These are phyloP conservation scores for Poterioochromonas sp. DNA, from an alignment of 352 stramenopile genomes.

Conservation along the genomic window DNA sequence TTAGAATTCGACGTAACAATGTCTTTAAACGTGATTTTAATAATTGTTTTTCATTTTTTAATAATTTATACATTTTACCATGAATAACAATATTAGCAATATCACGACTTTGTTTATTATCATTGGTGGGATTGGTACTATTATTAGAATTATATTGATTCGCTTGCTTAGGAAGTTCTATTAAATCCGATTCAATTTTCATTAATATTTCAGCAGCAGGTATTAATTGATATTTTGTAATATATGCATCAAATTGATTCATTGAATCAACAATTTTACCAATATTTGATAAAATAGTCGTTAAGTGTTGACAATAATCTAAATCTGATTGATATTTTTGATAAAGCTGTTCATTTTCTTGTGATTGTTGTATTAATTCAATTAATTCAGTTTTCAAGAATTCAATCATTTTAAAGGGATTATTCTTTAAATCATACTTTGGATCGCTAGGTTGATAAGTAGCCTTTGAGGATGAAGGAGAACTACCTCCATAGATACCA, in stretches of 20 bases:
- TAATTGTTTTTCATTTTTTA: neutral
- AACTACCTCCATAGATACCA: neutral
- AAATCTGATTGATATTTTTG: neutral
- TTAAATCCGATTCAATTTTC: neutral
- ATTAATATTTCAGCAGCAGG: neutral
- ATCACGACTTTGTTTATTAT: too few relatives aligned
- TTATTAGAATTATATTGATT: too few relatives aligned
- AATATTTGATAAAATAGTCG: neutral
- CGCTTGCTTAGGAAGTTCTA: neutral
- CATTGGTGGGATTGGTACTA: too few relatives aligned
- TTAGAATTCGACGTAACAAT: neutral
- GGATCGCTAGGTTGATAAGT: neutral
- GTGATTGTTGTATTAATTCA: neutral
- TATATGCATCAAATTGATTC: neutral
- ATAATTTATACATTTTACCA: neutral
- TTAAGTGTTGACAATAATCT: neutral
- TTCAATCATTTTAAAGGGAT: neutral
- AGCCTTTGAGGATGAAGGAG: neutral
- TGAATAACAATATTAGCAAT: too few relatives aligned
- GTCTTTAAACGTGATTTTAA: neutral
- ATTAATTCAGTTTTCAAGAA: neutral
- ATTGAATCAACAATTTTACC: neutral
- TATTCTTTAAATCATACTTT: constrained; percentile 14
- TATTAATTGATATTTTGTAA: neutral
- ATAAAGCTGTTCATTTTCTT: neutral